These are phyloP conservation scores for Oidiodendron maius DNA, from an alignment of 495 filamentous ascomycete species.

Conservation along the genomic window DNA sequence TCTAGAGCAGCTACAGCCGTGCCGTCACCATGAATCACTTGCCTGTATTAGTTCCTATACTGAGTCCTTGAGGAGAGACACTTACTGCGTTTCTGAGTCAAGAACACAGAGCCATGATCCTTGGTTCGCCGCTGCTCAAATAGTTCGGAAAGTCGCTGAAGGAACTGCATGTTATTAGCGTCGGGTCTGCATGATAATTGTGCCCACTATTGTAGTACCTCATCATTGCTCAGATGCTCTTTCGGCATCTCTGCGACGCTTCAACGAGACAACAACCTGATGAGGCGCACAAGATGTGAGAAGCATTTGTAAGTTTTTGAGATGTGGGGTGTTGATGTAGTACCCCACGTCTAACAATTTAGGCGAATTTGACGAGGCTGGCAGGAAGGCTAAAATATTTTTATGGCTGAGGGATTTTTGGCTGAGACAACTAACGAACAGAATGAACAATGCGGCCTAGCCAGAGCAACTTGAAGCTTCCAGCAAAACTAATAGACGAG, in stretches of 20 bases:
- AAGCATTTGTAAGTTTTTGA: not conserved
- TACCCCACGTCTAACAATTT: constrained; percentile 1
- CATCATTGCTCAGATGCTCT: constrained; percentile 62
- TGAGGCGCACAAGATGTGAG: not conserved
- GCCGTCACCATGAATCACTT: constrained; percentile 31
- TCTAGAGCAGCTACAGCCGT: constrained; percentile 3
- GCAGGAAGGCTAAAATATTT: too few relatives aligned
- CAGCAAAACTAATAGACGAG: constrained; percentile 53
- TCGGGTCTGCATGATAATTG: constrained; percentile 14
- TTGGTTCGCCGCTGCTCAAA: constrained; percentile 63
- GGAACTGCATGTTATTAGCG: constrained; percentile 60
- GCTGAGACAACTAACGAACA: too few relatives aligned
- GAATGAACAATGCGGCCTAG: constrained; percentile 23
- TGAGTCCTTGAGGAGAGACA: not conserved
- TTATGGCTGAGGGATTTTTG: too few relatives aligned
- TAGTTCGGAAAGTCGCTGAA: constrained; percentile 67
- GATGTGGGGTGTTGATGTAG: not conserved
- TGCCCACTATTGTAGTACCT: constrained; percentile 41
- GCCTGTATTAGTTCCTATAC: constrained; percentile 16
- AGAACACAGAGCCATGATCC: constrained; percentile 69
- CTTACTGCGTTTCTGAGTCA: constrained; percentile 80
- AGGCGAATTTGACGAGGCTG: constrained; percentile 3
- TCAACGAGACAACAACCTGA: not conserved
- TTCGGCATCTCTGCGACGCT: constrained; percentile 38
- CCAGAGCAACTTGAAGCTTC: constrained; percentile 57